These are phyloP conservation scores for Brassica carinata DNA, from an alignment of 345 rosid genomes.

Conservation along the genomic window DNA sequence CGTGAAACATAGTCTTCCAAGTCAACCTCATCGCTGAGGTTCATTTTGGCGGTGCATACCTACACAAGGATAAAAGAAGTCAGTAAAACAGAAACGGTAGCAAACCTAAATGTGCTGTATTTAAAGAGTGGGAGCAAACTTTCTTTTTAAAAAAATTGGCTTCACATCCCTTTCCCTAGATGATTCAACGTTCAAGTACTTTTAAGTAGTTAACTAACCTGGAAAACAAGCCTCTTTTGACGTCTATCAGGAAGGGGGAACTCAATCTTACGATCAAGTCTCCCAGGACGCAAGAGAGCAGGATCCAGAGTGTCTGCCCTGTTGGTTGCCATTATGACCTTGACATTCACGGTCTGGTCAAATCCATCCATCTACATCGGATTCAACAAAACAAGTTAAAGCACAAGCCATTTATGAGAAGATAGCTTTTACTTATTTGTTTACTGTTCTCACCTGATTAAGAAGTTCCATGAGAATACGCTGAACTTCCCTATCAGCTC, in stretches of 20 bases:
- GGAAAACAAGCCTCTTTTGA: constrained; percentile 99
- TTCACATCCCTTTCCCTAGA: constrained; percentile 8
- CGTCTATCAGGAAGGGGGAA: constrained; percentile 96
- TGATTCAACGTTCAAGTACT: constrained; percentile 5
- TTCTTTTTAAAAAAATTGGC: not conserved
- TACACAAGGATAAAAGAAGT: constrained; percentile 39
- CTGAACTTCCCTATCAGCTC: constrained; percentile 99
- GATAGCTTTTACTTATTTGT: not conserved
- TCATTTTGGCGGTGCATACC: constrained; percentile 99
- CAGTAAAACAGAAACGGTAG: not conserved
- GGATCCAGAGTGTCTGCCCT: constrained; percentile 98
- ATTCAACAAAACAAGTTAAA: constrained; percentile 28
- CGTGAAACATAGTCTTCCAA: constrained; percentile 98
- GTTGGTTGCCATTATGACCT: constrained; percentile 98
- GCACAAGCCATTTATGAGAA: not conserved
- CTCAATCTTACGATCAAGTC: constrained; percentile 94
- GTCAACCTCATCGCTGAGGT: constrained; percentile 95
- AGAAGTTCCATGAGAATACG: constrained; percentile 94
- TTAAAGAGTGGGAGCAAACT: not conserved
- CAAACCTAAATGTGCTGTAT: not conserved
- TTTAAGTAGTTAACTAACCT: constrained; percentile 46
- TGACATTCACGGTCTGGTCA: constrained; percentile 95
- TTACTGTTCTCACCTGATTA: constrained; percentile 64
- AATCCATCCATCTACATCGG: constrained; percentile 77
- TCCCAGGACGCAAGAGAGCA: constrained; percentile 96